phyloP scores from a whole-genome alignment of 202 grass and related monocot species.

The Carex arenaria region DNA sequence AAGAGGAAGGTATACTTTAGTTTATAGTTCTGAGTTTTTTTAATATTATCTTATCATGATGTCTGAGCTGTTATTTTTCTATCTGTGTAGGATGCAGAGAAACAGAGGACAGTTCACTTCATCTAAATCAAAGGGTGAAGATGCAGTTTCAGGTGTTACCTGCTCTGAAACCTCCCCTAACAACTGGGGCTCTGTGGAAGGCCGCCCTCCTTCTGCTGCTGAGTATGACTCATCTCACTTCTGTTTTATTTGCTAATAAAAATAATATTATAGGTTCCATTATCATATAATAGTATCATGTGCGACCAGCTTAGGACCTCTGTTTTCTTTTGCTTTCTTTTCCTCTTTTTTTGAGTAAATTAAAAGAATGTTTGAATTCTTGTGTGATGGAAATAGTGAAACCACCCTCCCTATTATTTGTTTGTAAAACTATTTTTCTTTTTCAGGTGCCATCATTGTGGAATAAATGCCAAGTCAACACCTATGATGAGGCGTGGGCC shows the following conservation, averaged over 20 bases:
- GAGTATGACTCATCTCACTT: conserved; percentile 40
- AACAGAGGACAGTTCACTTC: conserved; percentile 97
- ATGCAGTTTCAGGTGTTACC: conserved; percentile 34
- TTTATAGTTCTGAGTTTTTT: neutral
- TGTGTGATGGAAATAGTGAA: neutral
- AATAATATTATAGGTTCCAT: neutral
- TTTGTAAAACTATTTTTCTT: conserved; percentile 22
- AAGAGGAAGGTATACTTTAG: neutral
- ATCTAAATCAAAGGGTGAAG: conserved; percentile 88
- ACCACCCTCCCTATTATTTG: neutral
- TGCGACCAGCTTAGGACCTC: neutral
- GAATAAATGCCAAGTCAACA: conserved; percentile 51
- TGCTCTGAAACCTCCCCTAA: conserved; percentile 53
- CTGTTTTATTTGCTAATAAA: neutral
- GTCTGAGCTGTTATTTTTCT: conserved; percentile 1
- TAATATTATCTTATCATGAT: conserved; percentile 6
- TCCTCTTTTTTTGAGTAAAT: neutral
- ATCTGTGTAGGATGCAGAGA: conserved; percentile 77
- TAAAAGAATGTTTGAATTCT: neutral
- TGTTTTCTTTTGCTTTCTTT: neutral
- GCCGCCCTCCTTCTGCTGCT: conserved; percentile 72
- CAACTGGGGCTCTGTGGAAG: conserved; percentile 76
- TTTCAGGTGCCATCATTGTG: conserved; percentile 80
- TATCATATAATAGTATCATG: neutral
- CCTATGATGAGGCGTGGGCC: conserved; percentile 95